Base-by-base conservation (phyloP, 2,329 filamentous ascomycete species). In the Colletotrichum karsti region DNA sequence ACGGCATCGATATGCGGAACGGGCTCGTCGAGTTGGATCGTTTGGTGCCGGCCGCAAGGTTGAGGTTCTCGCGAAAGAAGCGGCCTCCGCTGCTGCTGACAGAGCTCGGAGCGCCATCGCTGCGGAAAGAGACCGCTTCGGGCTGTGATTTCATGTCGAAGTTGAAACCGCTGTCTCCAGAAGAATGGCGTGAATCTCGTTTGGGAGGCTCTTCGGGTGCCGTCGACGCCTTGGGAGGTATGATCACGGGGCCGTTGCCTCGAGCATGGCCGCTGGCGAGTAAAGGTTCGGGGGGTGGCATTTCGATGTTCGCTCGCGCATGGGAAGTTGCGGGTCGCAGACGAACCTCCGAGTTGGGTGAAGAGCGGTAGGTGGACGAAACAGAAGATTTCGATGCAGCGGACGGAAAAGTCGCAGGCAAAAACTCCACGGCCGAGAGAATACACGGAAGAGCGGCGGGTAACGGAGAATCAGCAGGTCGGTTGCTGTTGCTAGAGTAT, bases 1-100 rank as follows among this genome's bases (percentile, higher is more conserved):
- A 77, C 0, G 85, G 84, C 77, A 88, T 85, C 6, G 80, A 66
- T 12, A 82, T 68, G 18, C 75, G 76, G 53, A 81, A 77, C 5
- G 79, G 78, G 65, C 79, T 82, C 18, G 74, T 68, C 26, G 71
- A 83, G 7, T 77, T 72, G 13, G 79, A 79, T n/a, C 80, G 74
- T 30, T 71, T 73, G 24, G 68, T 73, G 26, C 68, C 70, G 20
- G 71, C 22, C 7, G 71, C 71, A 2, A 74, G 68, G n/a, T 54
- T 68, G 53, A 68, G 48, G 10, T 74, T 66, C 18, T 80, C 79
- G 57, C 77, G 74, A n/a, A 80, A 73, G 65, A 81, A 81, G 50
- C 79, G 78, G 12, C 76, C 72, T 51, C 76, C 73, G 55, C 74
- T 75, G 12, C 74, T 76, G 13, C 62, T 63, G 18, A 46, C 55